Base-by-base conservation (phyloP, 805 yeast genomes). In the Yamadazyma sp. region DNA sequence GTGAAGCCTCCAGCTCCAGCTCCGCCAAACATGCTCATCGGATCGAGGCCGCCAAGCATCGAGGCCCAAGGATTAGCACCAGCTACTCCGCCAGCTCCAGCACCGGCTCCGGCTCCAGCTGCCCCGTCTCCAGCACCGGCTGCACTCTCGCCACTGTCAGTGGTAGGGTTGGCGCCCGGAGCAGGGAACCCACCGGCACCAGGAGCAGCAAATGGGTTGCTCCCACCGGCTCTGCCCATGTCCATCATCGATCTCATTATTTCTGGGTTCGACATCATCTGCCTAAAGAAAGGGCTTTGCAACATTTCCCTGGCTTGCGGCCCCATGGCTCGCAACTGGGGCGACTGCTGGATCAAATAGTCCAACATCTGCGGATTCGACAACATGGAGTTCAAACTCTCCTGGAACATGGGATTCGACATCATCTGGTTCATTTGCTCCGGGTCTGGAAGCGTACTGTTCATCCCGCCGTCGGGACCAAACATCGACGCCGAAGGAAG, bases 381-480 rank as follows among this genome's bases (percentile, higher is more conserved):
- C 35, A 89, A 69, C 84, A 86, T 77, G 34, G 84, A 80, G 55
- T 83, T 79, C 86, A 91, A 77, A 42, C 82, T 73, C 56, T 89
- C 89, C 56, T 82, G 90, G 50, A 86, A 76, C 64, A 77, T 70
- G 27, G 98, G 99, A 48, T 78, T 77, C 13, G 79, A 81, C 82
- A 93, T 71, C 84, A 87, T 78, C 38, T 73, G 69, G 23, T 78
- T 67, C 62, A 91, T 57, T 45, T 85, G 89, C 35, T 83, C 90
- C 32, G 86, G 84, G 49, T 78, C 80, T 9, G 95, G 90, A 51
- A 82, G 65, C 31, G 75, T 77, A 10, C 51, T 47, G 28, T 81
- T 81, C 86, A 84, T 77, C 12, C 97, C 98, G 27, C 95, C 95
- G 59, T 90, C 97, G 18, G 96, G 90, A 1, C 96, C 96, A 66